Conservation (phyloP, 73 alveolate species). For the Tetrahymena borealis region DNA sequence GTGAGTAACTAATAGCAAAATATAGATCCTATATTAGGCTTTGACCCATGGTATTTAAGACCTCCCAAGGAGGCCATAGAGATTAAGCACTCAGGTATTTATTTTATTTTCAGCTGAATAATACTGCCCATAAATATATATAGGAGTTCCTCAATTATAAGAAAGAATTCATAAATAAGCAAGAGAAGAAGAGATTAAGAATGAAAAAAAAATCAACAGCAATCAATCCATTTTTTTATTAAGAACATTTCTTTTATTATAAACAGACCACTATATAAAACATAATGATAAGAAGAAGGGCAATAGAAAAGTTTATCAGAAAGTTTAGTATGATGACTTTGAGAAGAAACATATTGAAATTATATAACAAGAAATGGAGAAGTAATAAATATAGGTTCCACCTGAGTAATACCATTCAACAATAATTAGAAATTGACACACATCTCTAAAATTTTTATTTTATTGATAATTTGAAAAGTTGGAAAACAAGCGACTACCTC, state of each 20-base stretch:
- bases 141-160: background rate
- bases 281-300: background rate
- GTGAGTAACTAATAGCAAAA: background rate
- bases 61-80: background rate
- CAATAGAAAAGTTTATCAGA: background rate
- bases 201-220: background rate
- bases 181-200: no score
- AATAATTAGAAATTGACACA: background rate
- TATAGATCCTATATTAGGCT: background rate
- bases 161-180: no score
- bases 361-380: background rate
- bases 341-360: background rate
- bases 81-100: background rate
- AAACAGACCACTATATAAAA: background rate
- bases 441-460: background rate
- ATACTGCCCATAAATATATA: background rate
- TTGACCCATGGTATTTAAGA: background rate
- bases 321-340: background rate
- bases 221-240: background rate
- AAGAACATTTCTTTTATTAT: background rate
- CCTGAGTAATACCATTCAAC: no score
- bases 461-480: background rate
- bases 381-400: background rate
- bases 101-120: no score
- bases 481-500: background rate